Base-by-base conservation (phyloP, 192 early-diverging fungal genomes). In the Radiomyces spectabilis region DNA sequence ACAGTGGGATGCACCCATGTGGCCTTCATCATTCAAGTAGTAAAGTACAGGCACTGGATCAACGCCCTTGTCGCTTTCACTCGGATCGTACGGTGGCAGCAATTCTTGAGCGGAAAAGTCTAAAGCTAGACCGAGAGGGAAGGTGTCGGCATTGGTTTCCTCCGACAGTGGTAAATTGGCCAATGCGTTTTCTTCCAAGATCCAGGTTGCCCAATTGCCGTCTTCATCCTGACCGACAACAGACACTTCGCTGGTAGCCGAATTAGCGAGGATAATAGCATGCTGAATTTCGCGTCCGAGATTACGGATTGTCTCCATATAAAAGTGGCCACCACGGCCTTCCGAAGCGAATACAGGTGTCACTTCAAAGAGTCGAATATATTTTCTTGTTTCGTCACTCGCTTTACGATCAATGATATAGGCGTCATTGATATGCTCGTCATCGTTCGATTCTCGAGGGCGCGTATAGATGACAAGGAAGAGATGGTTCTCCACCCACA, bases 401-500 rank as follows among this genome's bases (percentile, higher is more conserved):
- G 69, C 78, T 22, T 68, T 59, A 59, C 80, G 67, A 35, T 81
- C 72, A 19, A 90, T 72, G 4, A 85, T 59, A 41, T 84, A 90
- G 6, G 69, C 78, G 21, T 74, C 73, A 8, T 75, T 65, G 34
- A 67, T 24, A 55, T 44, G 40, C 22, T 69, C 66, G 25, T 55
- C 46, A 13, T 65, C 41, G 1, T 55, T 51, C 3, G 37, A 29
- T 26, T 62, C 48, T 0, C 46, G 45, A 19, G 53, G 50, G 12
- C 61, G 63, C 7, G 77, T 68, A 57, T 93, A 93, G 7, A 88
- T 66, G 10, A 75, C 81, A 32, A 88, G 63, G 56, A 89, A 90
- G 0, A 78, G 61, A 44, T 73, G 60, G 13, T 74, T 86, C 37
- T 92, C 88, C 12, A 90, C 51, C 93, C 93, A 95, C 7, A 83